These are phyloP conservation scores for Pholiota conissans DNA, from an alignment of 768 basidiomycete genomes.

Conservation along the genomic window DNA sequence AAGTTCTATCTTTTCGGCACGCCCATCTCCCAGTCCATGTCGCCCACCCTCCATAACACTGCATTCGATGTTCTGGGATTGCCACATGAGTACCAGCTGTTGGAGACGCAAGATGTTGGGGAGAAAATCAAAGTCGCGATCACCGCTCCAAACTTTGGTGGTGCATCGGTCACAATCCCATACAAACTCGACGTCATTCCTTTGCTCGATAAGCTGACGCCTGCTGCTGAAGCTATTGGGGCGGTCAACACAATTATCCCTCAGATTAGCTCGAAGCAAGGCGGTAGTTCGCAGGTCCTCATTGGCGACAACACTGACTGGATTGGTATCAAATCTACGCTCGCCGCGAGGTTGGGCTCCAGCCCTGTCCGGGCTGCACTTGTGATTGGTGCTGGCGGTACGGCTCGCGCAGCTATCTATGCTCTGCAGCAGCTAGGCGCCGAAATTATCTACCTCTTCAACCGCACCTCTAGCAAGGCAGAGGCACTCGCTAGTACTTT, in stretches of 20 bases:
- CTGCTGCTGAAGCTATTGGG: conserved; percentile 82
- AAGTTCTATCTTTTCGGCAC: conserved; percentile 87
- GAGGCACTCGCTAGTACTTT: conserved; percentile 67
- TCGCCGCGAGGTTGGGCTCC: conserved; percentile 41
- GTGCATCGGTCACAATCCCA: conserved; percentile 96
- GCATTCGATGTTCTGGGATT: conserved; percentile 80
- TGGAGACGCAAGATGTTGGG: conserved; percentile 71
- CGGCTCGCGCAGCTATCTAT: conserved; percentile 92
- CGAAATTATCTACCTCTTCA: conserved; percentile 78
- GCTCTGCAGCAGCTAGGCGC: conserved; percentile 74
- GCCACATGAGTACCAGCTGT: conserved; percentile 77
- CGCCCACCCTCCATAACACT: conserved; percentile 91
- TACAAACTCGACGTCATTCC: conserved; percentile 91
- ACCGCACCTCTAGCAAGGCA: conserved; percentile 79
- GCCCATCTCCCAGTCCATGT: conserved; percentile 88
- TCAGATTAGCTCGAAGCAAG: conserved; percentile 32
- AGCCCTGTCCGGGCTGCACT: conserved; percentile 53
- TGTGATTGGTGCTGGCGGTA: conserved; percentile 95
- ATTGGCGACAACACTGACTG: conserved; percentile 97
- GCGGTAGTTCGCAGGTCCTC: conserved; percentile 45
- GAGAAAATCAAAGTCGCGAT: conserved; percentile 67
- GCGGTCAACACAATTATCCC: conserved; percentile 95
- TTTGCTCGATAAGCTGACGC: conserved; percentile 75
- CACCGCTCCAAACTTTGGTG: conserved; percentile 76
- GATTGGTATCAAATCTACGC: conserved; percentile 75